Conservation (phyloP, 2,329 filamentous ascomycete genomes). For the Claviceps fusiformis region DNA sequence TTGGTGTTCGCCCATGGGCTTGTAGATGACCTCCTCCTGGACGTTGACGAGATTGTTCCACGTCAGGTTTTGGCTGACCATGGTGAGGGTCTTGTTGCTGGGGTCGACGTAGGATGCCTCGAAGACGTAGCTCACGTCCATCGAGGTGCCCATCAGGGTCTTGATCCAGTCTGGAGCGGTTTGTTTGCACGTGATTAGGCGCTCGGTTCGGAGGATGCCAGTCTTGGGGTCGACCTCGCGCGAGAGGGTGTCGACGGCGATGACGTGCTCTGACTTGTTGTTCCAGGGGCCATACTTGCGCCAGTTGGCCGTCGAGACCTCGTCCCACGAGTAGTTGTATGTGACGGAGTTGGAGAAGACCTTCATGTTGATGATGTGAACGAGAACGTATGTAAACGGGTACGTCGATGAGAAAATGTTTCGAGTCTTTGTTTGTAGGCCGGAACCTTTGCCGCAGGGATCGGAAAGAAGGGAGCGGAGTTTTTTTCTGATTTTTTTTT, state of each 20-base stretch:
- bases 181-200: slow-evolving; percentile 49
- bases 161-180: slow-evolving; percentile 66
- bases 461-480: no score
- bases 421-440: no score
- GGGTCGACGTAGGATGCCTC: slow-evolving; percentile 95
- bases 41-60: slow-evolving; percentile 83
- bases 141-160: slow-evolving; percentile 57
- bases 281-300: slow-evolving; percentile 99
- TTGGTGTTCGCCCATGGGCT: slow-evolving; percentile 41
- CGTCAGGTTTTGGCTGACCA: slow-evolving; percentile 92
- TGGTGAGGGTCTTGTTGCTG: slow-evolving; percentile 70
- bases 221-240: slow-evolving; percentile 45
- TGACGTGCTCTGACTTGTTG: slow-evolving; percentile 92
- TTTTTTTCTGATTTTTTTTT: neutral
- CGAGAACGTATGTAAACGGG: neutral
- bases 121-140: slow-evolving; percentile 77
- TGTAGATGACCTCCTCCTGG: slow-evolving; percentile 84
- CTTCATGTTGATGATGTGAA: slow-evolving; percentile 52
- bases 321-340: slow-evolving; percentile 97
- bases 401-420: neutral
- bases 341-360: slow-evolving; percentile 83
- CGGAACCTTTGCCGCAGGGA: no score
- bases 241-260: slow-evolving; percentile 84
- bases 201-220: slow-evolving; percentile 47
- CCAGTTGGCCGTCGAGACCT: slow-evolving; percentile 96